Evolutionary conservation across 2,329 filamentous ascomycete species (phyloP).

Genomic region (Xylariaceae sp.): DNA sequence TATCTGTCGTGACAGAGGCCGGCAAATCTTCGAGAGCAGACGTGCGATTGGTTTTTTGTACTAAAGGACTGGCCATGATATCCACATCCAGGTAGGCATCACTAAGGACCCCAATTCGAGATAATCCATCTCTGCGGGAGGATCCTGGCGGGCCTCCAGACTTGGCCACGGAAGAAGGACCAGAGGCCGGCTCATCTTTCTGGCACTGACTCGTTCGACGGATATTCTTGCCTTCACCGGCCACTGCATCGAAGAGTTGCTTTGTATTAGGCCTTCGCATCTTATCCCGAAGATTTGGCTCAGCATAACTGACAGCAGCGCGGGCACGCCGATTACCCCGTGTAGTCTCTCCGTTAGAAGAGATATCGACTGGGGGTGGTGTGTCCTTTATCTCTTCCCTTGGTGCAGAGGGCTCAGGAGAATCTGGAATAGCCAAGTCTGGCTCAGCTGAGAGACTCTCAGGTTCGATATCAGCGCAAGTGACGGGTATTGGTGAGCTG

Average conservation of each 20-base stretch:
- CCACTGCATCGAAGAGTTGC: slow-evolving; percentile 76
- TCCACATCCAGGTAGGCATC: slow-evolving; percentile 28
- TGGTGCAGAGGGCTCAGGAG: slow-evolving; percentile 53
- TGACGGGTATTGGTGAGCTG: slow-evolving; percentile 25
- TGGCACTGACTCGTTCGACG: slow-evolving; percentile 51
- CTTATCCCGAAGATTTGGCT: slow-evolving; percentile 81
- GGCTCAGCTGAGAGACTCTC: slow-evolving; percentile 49
- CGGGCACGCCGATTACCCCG: slow-evolving; percentile 72
- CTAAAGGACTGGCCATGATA: slow-evolving; percentile 50
- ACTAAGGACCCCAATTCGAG: not conserved
- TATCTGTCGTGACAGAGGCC: slow-evolving; percentile 46
- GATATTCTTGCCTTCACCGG: slow-evolving; percentile 64
- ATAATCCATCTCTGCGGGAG: slow-evolving; percentile 43
- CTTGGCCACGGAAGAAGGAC: slow-evolving; percentile 41
- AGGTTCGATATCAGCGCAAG: slow-evolving; percentile 38
- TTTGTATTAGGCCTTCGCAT: slow-evolving; percentile 79
- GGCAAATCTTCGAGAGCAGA: slow-evolving; percentile 40
- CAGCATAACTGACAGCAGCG: slow-evolving; percentile 77
- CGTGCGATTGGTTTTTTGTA: slow-evolving; percentile 45
- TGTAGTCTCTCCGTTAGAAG: slow-evolving; percentile 60
- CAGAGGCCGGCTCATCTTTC: slow-evolving; percentile 37
- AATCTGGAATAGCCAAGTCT: slow-evolving; percentile 54
- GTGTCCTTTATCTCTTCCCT: slow-evolving; percentile 56
- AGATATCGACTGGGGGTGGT: slow-evolving; percentile 66
- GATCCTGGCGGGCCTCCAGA: slow-evolving; percentile 46